phyloP scores from a whole-genome alignment of 345 rosid species.

The Streptanthus diversifolius region DNA sequence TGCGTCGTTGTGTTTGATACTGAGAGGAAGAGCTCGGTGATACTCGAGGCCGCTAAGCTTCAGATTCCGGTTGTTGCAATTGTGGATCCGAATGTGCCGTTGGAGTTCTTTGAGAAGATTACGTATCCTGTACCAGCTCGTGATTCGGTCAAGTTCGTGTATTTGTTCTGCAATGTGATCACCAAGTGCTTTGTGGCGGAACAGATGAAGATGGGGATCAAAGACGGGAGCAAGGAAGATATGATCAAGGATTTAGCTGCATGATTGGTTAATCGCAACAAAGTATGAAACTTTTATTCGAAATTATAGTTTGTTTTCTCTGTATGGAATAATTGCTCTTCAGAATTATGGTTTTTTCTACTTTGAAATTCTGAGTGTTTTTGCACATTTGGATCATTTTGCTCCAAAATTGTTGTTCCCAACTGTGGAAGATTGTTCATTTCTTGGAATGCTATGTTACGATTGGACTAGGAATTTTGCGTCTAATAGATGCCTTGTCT shows the following conservation, averaged over 20 bases:
- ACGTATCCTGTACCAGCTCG: constrained; percentile 91
- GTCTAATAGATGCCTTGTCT: not conserved
- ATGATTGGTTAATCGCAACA: not conserved
- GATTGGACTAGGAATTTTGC: not conserved
- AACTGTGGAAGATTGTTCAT: not conserved
- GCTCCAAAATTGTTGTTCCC: not conserved
- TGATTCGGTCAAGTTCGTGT: constrained; percentile 90
- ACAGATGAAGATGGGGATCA: constrained; percentile 50
- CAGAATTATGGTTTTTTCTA: not conserved
- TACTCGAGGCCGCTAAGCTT: constrained; percentile 70
- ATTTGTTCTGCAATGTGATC: constrained; percentile 88
- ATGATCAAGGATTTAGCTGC: constrained; percentile 6
- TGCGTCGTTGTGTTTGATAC: constrained; percentile 84
- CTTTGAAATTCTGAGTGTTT: not conserved
- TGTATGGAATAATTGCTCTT: constrained; percentile 20
- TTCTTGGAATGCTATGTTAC: not conserved
- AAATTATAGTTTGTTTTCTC: not conserved
- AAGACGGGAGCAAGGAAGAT: constrained; percentile 21
- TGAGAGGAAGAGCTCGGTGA: constrained; percentile 81
- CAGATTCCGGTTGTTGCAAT: constrained; percentile 89
- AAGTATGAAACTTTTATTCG: constrained; percentile 19
- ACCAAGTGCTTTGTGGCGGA: constrained; percentile 80
- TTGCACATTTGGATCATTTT: not conserved
- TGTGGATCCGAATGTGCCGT: constrained; percentile 81
- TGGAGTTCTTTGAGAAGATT: constrained; percentile 66